Percentiles rank a stretch among this genome's conserved stretches.
Conservation (phyloP, 345 rosid species). For the Lenwebbia sp. region DNA sequence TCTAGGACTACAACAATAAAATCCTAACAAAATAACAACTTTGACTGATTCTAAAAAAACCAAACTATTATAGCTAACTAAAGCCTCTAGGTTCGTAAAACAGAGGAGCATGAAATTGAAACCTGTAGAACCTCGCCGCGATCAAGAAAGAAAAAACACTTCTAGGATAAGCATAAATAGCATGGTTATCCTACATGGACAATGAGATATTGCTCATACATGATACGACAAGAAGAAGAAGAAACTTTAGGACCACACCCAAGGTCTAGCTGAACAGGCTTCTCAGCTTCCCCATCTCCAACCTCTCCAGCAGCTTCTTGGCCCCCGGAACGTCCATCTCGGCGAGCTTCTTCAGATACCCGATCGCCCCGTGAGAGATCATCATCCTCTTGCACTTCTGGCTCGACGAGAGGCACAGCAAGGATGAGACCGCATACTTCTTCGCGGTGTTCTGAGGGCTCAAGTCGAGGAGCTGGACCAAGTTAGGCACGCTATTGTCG, state of each 20-base stretch:
- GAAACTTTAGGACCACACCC: neutral
- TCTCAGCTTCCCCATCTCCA: conserved; percentile 71
- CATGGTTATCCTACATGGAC: neutral
- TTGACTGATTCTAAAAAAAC: too few species aligned
- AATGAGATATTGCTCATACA: conserved; percentile 10
- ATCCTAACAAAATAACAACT: too few species aligned
- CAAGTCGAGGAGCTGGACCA: conserved; percentile 83
- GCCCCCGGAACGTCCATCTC: conserved; percentile 90
- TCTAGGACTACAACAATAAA: too few species aligned
- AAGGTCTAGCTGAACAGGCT: conserved; percentile 29
- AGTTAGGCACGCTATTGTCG: conserved; percentile 59
- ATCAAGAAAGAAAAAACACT: neutral
- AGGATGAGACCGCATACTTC: conserved; percentile 68
- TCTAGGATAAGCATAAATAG: neutral
- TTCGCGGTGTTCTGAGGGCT: conserved; percentile 75
- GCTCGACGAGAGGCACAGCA: conserved; percentile 56
- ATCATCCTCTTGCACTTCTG: conserved; percentile 88
- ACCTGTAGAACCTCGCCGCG: neutral
- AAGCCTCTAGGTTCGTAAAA: neutral
- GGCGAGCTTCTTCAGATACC: conserved; percentile 74
- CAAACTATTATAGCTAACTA: too few species aligned
- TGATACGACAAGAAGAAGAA: neutral
- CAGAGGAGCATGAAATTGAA: neutral
- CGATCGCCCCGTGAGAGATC: conserved; percentile 87
- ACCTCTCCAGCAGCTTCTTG: conserved; percentile 66